Base-by-base conservation (phyloP, 352 stramenopile genomes). In the Globisporangium sylvaticum region DNA sequence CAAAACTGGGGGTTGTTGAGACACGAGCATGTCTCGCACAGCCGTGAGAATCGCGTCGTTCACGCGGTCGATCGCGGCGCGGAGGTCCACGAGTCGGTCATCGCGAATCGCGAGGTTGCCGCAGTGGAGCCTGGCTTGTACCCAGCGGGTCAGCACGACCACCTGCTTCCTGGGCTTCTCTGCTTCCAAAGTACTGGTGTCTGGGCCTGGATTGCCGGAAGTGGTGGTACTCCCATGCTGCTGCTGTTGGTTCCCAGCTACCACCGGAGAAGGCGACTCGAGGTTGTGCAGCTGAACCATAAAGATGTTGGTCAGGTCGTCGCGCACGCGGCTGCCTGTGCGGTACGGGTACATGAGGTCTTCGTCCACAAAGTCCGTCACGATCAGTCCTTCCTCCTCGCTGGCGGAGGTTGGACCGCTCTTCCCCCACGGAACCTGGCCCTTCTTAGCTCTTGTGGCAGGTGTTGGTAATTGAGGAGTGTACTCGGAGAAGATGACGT, bases 111-210 rank as follows among this genome's bases (percentile, higher is more conserved):
- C 31, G 15, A 58, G 50, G 14, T 64, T 58, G 56, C 56, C 44
- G 4, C 10, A 29, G 14, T 62, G 73, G 18, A 83, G 65, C 29
- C 53, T 73, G 39, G 62, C 72, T 18, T 77, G 66, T 4, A 68
- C 71, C 77, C 77, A 84, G 15, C 69, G 58, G 10, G 69, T 79
- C 10, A 84, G 59, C 25, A 84, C 77, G 15, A 84, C 55, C 1
- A 64, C 24, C 1, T 20, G 31, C 32, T 59, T 55, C 15, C 14
- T 20, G 3, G 6, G 5, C 15, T 50, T 1, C 4, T 50, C 42
- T n/a, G n/a, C n/a, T 50, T 22, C 42, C 42, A 50, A 50, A 50
- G 27, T 2, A n/a, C n/a, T n/a, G n/a, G n/a, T n/a, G n/a, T n/a
- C n/a, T n/a, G n/a, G n/a, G n/a, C n/a, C n/a, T n/a, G n/a, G n/a